Conservation (phyloP, 2,329 filamentous ascomycete genomes). For the Allantophomopsis cytisporea region DNA sequence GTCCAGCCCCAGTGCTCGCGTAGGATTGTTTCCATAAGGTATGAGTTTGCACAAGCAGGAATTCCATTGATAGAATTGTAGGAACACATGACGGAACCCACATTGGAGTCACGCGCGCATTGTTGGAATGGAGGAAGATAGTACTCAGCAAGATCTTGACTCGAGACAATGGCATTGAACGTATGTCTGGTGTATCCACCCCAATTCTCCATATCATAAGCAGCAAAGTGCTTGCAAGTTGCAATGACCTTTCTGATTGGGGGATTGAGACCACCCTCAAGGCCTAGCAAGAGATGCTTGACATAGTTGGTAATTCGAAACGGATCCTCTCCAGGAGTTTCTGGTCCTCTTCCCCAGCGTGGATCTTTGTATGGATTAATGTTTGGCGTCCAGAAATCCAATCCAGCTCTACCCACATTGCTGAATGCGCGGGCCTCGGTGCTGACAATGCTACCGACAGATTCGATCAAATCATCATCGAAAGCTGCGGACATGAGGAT, state of each 20-base stretch:
- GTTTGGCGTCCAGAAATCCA: slow-evolving; percentile 53
- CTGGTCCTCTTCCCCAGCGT: slow-evolving; percentile 46
- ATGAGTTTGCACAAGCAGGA: slow-evolving; percentile 48
- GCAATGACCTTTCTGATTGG: slow-evolving; percentile 32
- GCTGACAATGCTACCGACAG: slow-evolving; percentile 37
- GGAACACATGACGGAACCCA: slow-evolving; percentile 46
- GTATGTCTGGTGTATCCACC: slow-evolving; percentile 28
- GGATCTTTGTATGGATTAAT: slow-evolving; percentile 53
- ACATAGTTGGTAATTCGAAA: slow-evolving; percentile 35
- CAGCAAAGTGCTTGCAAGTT: slow-evolving; percentile 46
- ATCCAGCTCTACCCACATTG: slow-evolving; percentile 39
- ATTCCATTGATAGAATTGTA: slow-evolving; percentile 54
- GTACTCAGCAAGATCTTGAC: slow-evolving; percentile 54
- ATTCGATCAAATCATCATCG: slow-evolving; percentile 44
- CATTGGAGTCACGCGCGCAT: slow-evolving; percentile 43
- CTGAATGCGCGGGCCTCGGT: slow-evolving; percentile 53
- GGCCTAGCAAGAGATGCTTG: slow-evolving; percentile 34
- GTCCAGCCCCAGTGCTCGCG: slow-evolving; percentile 54
- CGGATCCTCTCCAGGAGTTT: slow-evolving; percentile 45
- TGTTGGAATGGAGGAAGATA: slow-evolving; percentile 52
- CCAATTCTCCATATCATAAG: slow-evolving; percentile 34
- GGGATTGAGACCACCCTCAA: slow-evolving; percentile 31
- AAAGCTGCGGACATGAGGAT: slow-evolving; percentile 50
- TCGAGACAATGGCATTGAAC: slow-evolving; percentile 40
- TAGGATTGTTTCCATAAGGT: slow-evolving; percentile 47